Base-by-base conservation (phyloP, 1,284 basidiomycete genomes). In the Trichosporon asahii region DNA sequence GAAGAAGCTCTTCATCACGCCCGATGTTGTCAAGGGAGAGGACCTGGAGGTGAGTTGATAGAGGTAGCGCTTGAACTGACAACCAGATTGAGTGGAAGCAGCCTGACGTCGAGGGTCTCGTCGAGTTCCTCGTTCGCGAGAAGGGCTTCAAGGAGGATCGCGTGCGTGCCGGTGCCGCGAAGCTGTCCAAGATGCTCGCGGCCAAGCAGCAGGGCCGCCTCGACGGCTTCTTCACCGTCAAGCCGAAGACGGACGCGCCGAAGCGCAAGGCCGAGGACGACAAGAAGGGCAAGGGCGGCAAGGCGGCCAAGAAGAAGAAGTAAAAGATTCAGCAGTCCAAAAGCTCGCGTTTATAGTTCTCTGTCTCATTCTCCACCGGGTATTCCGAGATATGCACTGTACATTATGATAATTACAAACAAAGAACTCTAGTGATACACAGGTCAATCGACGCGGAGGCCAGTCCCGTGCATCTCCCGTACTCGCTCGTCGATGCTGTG, bases 71-170 rank as follows among this genome's bases (percentile, higher is more conserved):
- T 49, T 44, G 46, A 53, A 65, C 67, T 65, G 37, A 66, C 70
- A 67, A 9, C 2, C 79, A 96, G 91, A 86, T 98, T 66, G 94
- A 98, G 75, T 99, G 96, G 96, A 93, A 91, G 73, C 87, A 88
- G 72, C 97, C 97, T 2, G 94, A 99, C 74, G 87, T 95, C 0
- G 95, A 98, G 25, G 97, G 94, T 0, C 87, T 99, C 7, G 90
- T 99, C 18, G 89, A 98, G 67, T 99, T 99, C 85, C 84, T 99
- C 29, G 96, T 98, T 23, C 89, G 86, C 57, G 93, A 98, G 78
- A 98, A 98, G 82, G 96, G 97, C 1, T 99, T 99, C 88, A 96
- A 92, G 76, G 96, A 99, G 86, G 96, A 99, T 33, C 90, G 96
- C 63, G 94, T 99, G 2, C 90, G 96, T 29, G 95, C 93, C 80